Evolutionary conservation across 805 yeast genomes (phyloP), one percentile per base, ranked within the genome.

Genomic region (Saturnispora hagleri): DNA sequence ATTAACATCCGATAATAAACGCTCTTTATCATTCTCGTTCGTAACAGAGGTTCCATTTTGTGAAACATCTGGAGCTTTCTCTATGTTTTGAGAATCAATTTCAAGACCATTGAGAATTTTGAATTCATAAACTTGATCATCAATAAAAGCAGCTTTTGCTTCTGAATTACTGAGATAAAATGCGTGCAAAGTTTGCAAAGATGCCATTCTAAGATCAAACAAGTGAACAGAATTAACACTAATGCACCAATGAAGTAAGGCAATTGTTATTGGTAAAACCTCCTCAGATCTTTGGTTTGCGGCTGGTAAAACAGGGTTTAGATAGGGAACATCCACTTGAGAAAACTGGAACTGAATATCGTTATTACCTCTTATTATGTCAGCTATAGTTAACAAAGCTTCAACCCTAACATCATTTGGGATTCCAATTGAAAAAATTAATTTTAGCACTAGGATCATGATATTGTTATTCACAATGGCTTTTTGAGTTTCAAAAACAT

Each of bases 251-350:
- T 86, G 84, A 31, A 91, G 61, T 47, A 93, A 70, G 0, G 95
- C 89, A 28, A 76, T 73, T 0, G 84, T 73, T 0, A 87, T 95
- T 0, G 97, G 91, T 2, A 88, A 67, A 1, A 77, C 48, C 1
- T 58, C 62, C 13, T 63, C 69, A 51, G 60, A 63, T 51, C 57
- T 63, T 52, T 67, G 71, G 7, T 64, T 64, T 9, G 60, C 17
- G 2, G 52, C 24, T 10, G 71, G 71, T 43, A 68, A 55, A 48
- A 64, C 59, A 10, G 96, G 89, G 61, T 89, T 97, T 51, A 90
- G 73, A 62, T 84, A 88, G 0, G 99, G 99, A 7, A 93, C 97
- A 65, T 93, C 98, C 13, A 91, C 82, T 51, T 81, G 81, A 1
- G 89, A 74, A 59, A 91, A 84, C 53, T 80, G 80, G 13, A 70